These are phyloP conservation scores for Hemisphaericaspora xylofermentans DNA, from an alignment of 1,139 yeast species.

Conservation along the genomic window DNA sequence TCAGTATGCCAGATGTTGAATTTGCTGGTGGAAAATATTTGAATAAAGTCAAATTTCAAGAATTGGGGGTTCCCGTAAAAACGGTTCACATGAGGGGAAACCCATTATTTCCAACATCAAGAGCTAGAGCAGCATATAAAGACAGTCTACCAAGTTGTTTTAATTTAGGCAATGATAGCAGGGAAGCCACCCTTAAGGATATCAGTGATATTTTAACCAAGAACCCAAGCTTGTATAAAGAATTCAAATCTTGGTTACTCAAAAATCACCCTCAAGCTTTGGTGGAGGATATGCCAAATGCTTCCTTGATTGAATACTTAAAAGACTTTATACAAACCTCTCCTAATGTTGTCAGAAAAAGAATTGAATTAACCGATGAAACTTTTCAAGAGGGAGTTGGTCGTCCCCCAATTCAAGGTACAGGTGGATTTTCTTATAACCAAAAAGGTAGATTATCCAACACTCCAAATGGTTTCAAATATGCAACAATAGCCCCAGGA, in stretches of 20 bases:
- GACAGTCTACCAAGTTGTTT: conserved; percentile 33
- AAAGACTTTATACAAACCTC: conserved; percentile 28
- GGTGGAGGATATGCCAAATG: conserved; percentile 14
- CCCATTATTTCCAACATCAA: conserved; percentile 33
- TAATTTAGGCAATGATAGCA: conserved; percentile 32
- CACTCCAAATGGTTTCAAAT: conserved; percentile 71
- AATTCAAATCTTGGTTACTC: conserved; percentile 36
- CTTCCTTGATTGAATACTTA: conserved; percentile 23
- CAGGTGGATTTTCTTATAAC: conserved; percentile 72
- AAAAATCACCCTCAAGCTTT: conserved; percentile 36
- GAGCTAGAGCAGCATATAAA: conserved; percentile 20
- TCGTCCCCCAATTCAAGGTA: conserved; percentile 47
- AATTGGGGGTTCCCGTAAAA: conserved; percentile 38
- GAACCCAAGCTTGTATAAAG: conserved; percentile 34
- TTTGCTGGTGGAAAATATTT: conserved; percentile 41
- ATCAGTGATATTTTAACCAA: conserved; percentile 28
- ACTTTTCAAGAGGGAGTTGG: conserved; percentile 17
- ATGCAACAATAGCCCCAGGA: conserved; percentile 65
- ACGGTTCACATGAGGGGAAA: conserved; percentile 29
- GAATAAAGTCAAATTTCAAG: conserved; percentile 44
- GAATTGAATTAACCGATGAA: conserved; percentile 22
- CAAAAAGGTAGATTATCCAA: conserved; percentile 70
- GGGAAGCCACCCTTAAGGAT: conserved; percentile 26
- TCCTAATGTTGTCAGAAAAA: conserved; percentile 20
- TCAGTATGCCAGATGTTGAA: conserved; percentile 50